Base-by-base conservation (phyloP, 768 basidiomycete species). In the Tephrocybe sp. region DNA sequence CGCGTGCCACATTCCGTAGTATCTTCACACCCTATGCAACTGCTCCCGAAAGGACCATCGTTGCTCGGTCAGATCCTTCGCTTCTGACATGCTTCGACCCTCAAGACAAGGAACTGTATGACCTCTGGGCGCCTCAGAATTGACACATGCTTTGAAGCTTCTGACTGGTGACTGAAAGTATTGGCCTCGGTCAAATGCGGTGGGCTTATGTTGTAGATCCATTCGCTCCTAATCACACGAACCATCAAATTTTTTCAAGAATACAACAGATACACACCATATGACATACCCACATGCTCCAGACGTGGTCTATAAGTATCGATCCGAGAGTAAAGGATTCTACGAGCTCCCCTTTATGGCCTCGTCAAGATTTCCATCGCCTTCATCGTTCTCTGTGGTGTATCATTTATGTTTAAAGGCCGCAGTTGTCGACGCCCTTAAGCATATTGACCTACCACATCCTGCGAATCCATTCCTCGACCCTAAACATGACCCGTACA, bases 51-150 rank as follows among this genome's bases (percentile, higher is more conserved):
- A 60, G 70, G 64, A 63, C 75, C 67, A 62, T 76, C 27, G 56
- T 69, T 18, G 76, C 89, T 58, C 83, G 85, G 34, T 70, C 81
- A 19, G 88, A 91, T 63, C 78, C 84, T 4, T 69, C 84, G 6
- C 70, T 89, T 34, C 62, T 82, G 47, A 87, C 87, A 27, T 86
- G 80, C 54, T 92, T 92, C 58, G 88, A 92, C 64, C 77, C 81
- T 12, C 72, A 77, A 19, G 90, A 92, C 67, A 83, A 76, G 68
- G 85, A 89, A 56, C 72, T 92, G 18, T 90, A 91, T 58, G 80
- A 83, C 37, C 72, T 91, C 9, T 92, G 90, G 89, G 85, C 74
- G 24, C 84, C 86, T 4, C 76, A 68, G 53, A 59, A 63, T 51
- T 73, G 57, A 60, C 22, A 19, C 22, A 35, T 26, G 39, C 18